Percentiles rank a stretch among this genome's conserved stretches.
Evolutionary conservation across 176 grass and related monocot genomes (phyloP).

Genomic region (Melocanna baccifera): DNA sequence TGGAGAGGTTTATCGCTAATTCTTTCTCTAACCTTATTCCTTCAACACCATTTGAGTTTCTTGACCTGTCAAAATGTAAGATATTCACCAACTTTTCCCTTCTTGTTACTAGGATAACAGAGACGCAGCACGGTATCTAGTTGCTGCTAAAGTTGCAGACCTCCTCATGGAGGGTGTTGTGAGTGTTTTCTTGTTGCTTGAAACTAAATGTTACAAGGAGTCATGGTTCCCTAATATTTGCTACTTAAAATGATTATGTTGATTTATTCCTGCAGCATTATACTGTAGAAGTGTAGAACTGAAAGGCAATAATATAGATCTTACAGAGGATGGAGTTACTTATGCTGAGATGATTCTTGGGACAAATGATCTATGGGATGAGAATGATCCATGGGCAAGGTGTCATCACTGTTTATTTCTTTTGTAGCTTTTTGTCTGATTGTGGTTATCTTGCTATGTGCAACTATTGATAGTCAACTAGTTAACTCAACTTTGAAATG

Average conservation of each 20-base stretch:
- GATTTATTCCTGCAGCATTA: constrained; percentile 74
- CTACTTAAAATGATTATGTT: constrained; percentile 18
- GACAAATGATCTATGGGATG: constrained; percentile 90
- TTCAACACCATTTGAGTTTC: constrained; percentile 20
- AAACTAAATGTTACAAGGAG: constrained; percentile 6
- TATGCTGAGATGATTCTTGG: constrained; percentile 82
- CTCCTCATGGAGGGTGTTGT: constrained; percentile 77
- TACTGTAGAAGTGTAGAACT: constrained; percentile 80
- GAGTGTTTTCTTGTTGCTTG: constrained; percentile 48
- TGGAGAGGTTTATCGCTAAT: constrained; percentile 63
- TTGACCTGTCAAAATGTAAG: constrained; percentile 20
- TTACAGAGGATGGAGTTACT: constrained; percentile 90
- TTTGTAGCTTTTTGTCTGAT: constrained; percentile 13
- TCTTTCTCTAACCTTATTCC: constrained; percentile 8
- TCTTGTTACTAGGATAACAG: constrained; percentile 76
- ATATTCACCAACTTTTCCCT: not conserved
- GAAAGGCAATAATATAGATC: constrained; percentile 81
- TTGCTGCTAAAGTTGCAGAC: constrained; percentile 85
- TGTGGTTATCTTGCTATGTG: constrained; percentile 22
- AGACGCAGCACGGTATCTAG: constrained; percentile 69
- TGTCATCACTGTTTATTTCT: constrained; percentile 32
- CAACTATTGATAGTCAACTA: constrained; percentile 6
- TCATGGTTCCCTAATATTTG: constrained; percentile 5
- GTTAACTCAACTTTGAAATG: not conserved
- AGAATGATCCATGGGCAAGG: constrained; percentile 96